Base-by-base conservation (phyloP, 1,284 basidiomycete genomes). In the Limonomyces culmigenus region DNA sequence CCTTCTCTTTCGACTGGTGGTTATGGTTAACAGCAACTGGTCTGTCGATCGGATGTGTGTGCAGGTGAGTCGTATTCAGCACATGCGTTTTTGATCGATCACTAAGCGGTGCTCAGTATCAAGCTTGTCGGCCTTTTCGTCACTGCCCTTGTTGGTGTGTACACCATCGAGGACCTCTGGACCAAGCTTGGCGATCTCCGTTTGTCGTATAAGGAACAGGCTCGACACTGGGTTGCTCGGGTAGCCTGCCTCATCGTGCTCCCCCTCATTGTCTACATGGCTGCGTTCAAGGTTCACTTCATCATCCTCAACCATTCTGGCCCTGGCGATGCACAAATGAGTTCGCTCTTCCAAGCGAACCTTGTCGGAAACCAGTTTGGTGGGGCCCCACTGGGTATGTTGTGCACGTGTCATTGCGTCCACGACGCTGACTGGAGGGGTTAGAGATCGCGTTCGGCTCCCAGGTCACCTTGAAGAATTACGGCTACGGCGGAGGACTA, bases 101-200 rank as follows among this genome's bases (percentile, higher is more conserved):
- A n/a, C 17, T 33, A 19, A 27, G 29, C 12, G 1, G 34, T 21
- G 5, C 27, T 0, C 42, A 92, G 91, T 45, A 83, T 99, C 46
- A 99, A 99, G 61, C 85, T 88, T 80, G 75, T 98, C 33, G 95
- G 93, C 27, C 65, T 97, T 21, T 98, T 98, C 51, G 88, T 86
- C 38, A 97, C 89, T 1, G 81, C 87, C 3, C 64, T 98, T 34
- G 89, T 97, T 21, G 93, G 95, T 23, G 57, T 95, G 3, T 97
- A 98, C 59, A 98, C 95, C 0, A 74, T 96, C 41, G 92, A 97
- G 54, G 95, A 98, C 51, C 72, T 98, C 3, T 98, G 93, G 93
- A 81, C 92, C 36, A 97, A 97, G 58, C 92, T 97, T 54, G 95
- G 95, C 11, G 93, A 98, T 53, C 62, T 96, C 8, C 77, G 73